phyloP scores from a whole-genome alignment of 2,329 filamentous ascomycete species.

The Aspergillus phoenicis region DNA sequence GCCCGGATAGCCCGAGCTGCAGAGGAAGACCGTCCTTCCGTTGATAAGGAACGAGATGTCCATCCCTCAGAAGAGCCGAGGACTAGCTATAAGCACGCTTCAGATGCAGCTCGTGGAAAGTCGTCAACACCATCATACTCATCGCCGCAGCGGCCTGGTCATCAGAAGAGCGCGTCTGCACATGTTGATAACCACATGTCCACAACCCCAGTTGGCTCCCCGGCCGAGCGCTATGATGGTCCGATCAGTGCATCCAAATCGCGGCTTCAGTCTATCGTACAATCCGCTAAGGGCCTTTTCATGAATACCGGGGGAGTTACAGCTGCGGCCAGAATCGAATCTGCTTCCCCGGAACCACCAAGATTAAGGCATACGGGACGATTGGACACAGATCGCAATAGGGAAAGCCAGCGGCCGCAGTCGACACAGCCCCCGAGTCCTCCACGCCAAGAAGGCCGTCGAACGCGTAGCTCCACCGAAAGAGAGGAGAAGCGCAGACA shows the following conservation, averaged over 20 bases:
- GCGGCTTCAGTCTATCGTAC: slow-evolving; percentile 86
- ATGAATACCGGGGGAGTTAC: slow-evolving; percentile 69
- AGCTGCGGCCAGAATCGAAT: slow-evolving; percentile 61
- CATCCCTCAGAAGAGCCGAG: slow-evolving; percentile 20
- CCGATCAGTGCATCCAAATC: slow-evolving; percentile 90
- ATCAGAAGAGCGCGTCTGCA: slow-evolving; percentile 64
- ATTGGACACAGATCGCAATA: slow-evolving; percentile 26
- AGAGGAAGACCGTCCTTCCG: slow-evolving; percentile 14
- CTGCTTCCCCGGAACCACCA: slow-evolving; percentile 47
- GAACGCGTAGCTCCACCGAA: slow-evolving; percentile 62
- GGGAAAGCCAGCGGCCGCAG: slow-evolving; percentile 22
- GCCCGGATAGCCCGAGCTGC: slow-evolving; percentile 28
- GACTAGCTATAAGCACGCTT: slow-evolving; percentile 19
- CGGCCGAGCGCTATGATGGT: slow-evolving; percentile 65
- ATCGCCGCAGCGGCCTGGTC: slow-evolving; percentile 51
- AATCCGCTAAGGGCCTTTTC: slow-evolving; percentile 82
- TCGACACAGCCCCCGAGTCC: slow-evolving; percentile 34
- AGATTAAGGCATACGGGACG: slow-evolving; percentile 34
- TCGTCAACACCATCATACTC: slow-evolving; percentile 65
- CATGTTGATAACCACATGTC: slow-evolving; percentile 56
- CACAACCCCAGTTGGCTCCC: slow-evolving; percentile 62
- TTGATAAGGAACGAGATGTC: slow-evolving; percentile 12
- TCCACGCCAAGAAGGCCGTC: slow-evolving; percentile 44
- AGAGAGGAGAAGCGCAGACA: slow-evolving; percentile 49
- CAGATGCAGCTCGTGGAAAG: slow-evolving; percentile 58